A percentile compares a stretch with the other conserved stretches of the same genome.
These are phyloP conservation scores for Amanita subjunquillea DNA, from an alignment of 768 basidiomycete species.

Conservation along the genomic window DNA sequence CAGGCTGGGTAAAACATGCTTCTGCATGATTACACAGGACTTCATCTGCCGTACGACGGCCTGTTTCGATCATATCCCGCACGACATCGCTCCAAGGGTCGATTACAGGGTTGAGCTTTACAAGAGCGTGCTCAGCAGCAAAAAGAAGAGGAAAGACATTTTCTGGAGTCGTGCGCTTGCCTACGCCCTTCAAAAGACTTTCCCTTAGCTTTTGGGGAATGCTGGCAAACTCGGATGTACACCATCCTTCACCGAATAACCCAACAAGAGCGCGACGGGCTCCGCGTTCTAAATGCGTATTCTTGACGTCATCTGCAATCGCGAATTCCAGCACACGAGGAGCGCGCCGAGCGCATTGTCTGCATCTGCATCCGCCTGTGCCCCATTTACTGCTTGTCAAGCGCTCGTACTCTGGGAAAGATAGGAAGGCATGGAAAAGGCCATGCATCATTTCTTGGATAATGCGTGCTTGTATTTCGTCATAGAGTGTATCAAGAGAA, in stretches of 20 bases:
- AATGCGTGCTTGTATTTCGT: constrained; percentile 76
- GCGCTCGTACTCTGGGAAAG: constrained; percentile 69
- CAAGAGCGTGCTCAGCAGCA: constrained; percentile 50
- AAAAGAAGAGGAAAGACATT: constrained; percentile 65
- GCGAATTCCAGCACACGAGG: constrained; percentile 83
- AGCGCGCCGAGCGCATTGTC: constrained; percentile 71
- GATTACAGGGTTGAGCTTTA: constrained; percentile 42
- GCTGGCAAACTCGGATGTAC: constrained; percentile 66
- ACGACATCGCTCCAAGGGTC: constrained; percentile 64
- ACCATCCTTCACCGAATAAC: constrained; percentile 87
- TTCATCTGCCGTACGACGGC: constrained; percentile 53
- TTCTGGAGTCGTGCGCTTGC: constrained; percentile 51
- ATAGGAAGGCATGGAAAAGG: too few relatives aligned
- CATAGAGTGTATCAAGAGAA: constrained; percentile 55
- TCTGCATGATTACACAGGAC: constrained; percentile 50
- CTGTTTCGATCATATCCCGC: constrained; percentile 54
- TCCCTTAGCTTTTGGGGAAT: constrained; percentile 59
- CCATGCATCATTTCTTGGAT: constrained; percentile 84
- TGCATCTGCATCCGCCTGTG: constrained; percentile 73
- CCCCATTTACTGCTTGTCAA: constrained; percentile 74
- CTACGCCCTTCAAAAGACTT: constrained; percentile 58
- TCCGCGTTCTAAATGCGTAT: constrained; percentile 57
- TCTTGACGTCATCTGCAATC: constrained; percentile 64
- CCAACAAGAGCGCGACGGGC: constrained; percentile 70
- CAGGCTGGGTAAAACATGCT: constrained; percentile 52